Base-by-base conservation (phyloP, 331 rosid genomes). In the Erythrophleum ivorense region DNA sequence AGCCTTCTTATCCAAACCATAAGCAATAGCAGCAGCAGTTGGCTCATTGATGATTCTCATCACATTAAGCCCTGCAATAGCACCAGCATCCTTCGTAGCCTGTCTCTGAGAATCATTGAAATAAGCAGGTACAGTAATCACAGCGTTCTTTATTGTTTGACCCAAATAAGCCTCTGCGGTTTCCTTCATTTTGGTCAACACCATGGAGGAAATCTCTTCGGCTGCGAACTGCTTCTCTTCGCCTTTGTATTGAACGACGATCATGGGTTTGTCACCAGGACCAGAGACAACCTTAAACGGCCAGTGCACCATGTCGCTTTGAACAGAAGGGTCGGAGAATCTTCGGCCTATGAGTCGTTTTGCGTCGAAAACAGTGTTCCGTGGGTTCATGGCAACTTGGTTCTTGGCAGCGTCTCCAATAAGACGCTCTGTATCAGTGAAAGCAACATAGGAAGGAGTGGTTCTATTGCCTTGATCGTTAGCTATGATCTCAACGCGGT, bases 11-110 rank as follows among this genome's bases (percentile, higher is more conserved):
- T 60, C 67, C 67, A 60, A 60, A 29, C 67, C 67, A 0, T 60
- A 60, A 0, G 67, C 67, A 3, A 59, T 60, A 3, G 67, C 67
- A 10, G 67, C 67, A 4, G 40, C 67, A 11, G 67, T 60, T 0
- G 67, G 67, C 40, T 60, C 67, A 29, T 60, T 60, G 67, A 60
- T 60, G 16, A 29, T 60, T 31, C 67, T 60, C 67, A 60, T 60
- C 8, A 60, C 67, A 60, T 60, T 60, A 5, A 60, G 67, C 67
- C 66, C 67, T 10, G 67, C 7, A 29, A 60, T 60, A 4, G 67
- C 67, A 3, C 67, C 40, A 0, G 67, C 40, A 5, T 60, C 67
- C 31, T 60, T 60, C 16, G 67, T 60, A 29, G 66, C 66, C 36
- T 60, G 66, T 4, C 66, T 60, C 38, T 60, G 66, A 24, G 66